A percentile compares a stretch with the other conserved stretches of the same genome.
These are phyloP conservation scores for Fraxinus ornus DNA, from an alignment of 305 asterid genomes.

Conservation along the genomic window DNA sequence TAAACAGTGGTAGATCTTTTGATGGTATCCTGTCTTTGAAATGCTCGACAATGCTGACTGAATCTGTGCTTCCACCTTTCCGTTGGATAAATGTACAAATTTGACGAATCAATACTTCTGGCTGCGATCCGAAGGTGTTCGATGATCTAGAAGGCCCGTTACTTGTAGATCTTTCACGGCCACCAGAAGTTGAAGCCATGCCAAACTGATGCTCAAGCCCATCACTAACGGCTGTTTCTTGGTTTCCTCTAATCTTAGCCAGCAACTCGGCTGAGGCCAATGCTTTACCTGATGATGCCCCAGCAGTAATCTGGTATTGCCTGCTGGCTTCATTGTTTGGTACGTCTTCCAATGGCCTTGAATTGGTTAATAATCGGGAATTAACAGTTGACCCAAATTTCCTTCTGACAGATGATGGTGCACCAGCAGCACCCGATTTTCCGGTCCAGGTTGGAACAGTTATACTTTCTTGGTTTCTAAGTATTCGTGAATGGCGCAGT, in stretches of 20 bases:
- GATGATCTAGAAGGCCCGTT: slow-evolving; percentile 40
- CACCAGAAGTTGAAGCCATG: slow-evolving; percentile 38
- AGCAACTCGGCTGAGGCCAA: slow-evolving; percentile 78
- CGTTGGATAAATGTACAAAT: slow-evolving; percentile 81
- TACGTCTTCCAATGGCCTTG: slow-evolving; percentile 40
- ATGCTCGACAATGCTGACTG: slow-evolving; percentile 67
- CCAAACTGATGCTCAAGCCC: slow-evolving; percentile 75
- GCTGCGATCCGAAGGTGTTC: slow-evolving; percentile 44
- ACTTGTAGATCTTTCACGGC: slow-evolving; percentile 33
- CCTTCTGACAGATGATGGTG: slow-evolving; percentile 62
- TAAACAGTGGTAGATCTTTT: slow-evolving; percentile 80
- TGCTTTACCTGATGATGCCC: slow-evolving; percentile 83
- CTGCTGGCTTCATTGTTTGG: slow-evolving; percentile 30
- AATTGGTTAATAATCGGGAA: slow-evolving; percentile 42
- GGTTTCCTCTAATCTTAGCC: slow-evolving; percentile 66
- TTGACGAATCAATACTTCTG: slow-evolving; percentile 87
- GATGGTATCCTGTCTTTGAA: slow-evolving; percentile 78
- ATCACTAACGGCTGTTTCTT: slow-evolving; percentile 60
- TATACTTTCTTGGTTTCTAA: slow-evolving; percentile 75
- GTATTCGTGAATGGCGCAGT: slow-evolving; percentile 81
- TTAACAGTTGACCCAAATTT: slow-evolving; percentile 80
- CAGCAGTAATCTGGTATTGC: slow-evolving; percentile 55
- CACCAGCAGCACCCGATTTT: slow-evolving; percentile 92
- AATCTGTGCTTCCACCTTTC: slow-evolving; percentile 69
- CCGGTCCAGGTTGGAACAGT: slow-evolving; percentile 97